A percentile compares a stretch with the other conserved stretches of the same genome.
These are phyloP conservation scores for Alternaria sp. DNA, from an alignment of 2,329 filamentous ascomycete species.

Conservation along the genomic window DNA sequence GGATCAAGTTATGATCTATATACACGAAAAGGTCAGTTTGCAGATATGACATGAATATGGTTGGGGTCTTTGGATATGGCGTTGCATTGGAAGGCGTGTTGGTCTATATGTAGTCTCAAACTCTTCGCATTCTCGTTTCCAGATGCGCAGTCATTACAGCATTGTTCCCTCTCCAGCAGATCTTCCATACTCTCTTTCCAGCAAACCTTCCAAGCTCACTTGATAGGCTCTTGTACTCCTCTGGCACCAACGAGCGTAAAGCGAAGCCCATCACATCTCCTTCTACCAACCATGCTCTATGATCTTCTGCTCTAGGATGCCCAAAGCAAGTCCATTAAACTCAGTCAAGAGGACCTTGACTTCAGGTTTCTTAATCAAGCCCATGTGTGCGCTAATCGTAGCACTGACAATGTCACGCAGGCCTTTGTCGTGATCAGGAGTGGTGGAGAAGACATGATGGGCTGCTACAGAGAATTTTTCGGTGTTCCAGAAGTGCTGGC, in stretches of 20 bases:
- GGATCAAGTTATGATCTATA: no score
- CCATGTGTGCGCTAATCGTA: neutral
- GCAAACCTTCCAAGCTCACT: no score
- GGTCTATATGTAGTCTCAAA: neutral
- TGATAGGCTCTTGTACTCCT: no score
- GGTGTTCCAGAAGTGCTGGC: neutral
- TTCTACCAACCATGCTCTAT: neutral
- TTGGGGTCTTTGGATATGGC: neutral
- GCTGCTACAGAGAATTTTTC: neutral
- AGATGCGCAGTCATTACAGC: no score
- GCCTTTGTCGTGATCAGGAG: neutral
- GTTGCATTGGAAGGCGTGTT: neutral
- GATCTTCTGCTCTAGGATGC: neutral
- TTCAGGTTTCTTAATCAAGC: neutral
- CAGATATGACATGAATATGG: no score
- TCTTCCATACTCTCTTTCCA: no score
- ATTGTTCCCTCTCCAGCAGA: no score
- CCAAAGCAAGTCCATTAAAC: neutral
- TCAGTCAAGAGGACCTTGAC: neutral
- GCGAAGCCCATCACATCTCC: neutral
- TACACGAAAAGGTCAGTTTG: neutral
- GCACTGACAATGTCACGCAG: neutral
- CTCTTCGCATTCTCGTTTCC: accelerated
- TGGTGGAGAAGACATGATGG: neutral
- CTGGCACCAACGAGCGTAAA: neutral